Conservation (phyloP, 805 yeast genomes). For the Hanseniaspora lindneri region DNA sequence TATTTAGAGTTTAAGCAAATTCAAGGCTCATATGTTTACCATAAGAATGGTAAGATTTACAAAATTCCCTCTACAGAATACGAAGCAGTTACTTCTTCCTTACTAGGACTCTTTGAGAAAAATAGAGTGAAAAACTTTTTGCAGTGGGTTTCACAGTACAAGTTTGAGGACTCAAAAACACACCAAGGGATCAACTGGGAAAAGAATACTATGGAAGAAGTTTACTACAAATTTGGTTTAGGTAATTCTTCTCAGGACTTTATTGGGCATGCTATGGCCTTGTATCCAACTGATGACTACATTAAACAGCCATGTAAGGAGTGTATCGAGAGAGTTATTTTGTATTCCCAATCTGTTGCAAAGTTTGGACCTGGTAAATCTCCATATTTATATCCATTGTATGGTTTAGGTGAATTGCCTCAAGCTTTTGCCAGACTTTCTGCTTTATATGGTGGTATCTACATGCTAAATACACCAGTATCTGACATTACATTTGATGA, state of each 20-base stretch:
- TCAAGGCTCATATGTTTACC: constrained; percentile 86
- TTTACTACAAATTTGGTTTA: constrained; percentile 77
- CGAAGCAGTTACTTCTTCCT: constrained; percentile 82
- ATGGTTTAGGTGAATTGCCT: constrained; percentile 96
- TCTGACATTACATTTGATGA: constrained; percentile 73
- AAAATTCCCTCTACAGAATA: constrained; percentile 87
- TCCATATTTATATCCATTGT: constrained; percentile 89
- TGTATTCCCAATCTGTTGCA: constrained; percentile 83
- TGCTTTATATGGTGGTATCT: constrained; percentile 96
- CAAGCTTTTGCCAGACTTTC: constrained; percentile 95
- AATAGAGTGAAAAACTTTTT: constrained; percentile 86
- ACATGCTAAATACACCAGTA: constrained; percentile 92
- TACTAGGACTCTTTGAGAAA: constrained; percentile 94
- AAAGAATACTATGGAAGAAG: constrained; percentile 79
- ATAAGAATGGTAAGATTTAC: constrained; percentile 73
- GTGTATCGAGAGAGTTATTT: constrained; percentile 70
- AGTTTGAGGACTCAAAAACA: constrained; percentile 65
- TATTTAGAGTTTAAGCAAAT: constrained; percentile 94
- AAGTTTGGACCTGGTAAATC: constrained; percentile 72
- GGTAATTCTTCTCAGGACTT: constrained; percentile 91
- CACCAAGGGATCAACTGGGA: constrained; percentile 82
- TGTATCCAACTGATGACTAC: constrained; percentile 87
- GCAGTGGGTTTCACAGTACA: constrained; percentile 73
- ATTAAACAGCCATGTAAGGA: constrained; percentile 82
- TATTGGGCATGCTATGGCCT: constrained; percentile 97